Base-by-base conservation (phyloP, 257 asterid species). In the Gardenia jasminoides region DNA sequence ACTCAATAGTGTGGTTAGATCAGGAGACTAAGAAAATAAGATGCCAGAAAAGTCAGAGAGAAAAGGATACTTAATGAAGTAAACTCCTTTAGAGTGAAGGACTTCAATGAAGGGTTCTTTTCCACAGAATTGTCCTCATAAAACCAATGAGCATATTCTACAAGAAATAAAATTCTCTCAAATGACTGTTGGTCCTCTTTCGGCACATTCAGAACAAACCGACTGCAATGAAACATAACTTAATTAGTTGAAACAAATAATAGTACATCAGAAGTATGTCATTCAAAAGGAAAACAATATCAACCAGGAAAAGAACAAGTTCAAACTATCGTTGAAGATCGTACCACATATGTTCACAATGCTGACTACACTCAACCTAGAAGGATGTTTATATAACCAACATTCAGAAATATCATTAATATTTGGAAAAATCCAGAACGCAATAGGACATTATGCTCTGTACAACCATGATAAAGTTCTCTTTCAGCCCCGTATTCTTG, bases 141-240 rank as follows among this genome's bases (percentile, higher is more conserved):
- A 79, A 88, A 96, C 99, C 99, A 96, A 81, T 96, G 97, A 39
- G 99, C 99, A 78, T 90, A 92, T 88, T 96, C 99, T 85, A 96
- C 98, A 73, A 96, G 98, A 86, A 96, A 96, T 87, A 96, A 83
- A 77, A 96, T 93, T 90, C 99, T 92, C 91, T 96, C 99, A 78
- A 93, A 96, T 36, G 99, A 93, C 83, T 93, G 97, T 62, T 92
- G 96, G 80, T 96, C 99, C 90, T 96, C 99, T 89, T 93, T 92
- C 20, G 99, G 99, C 82, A 93, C 97, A 71, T 96, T 93, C 84
- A 96, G 90, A 80, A 96, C 98, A 84, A 96, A 96, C 75, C 99
- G 99, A 77, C 99, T 95, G 94, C 92, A 83, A 75, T 22, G 41
- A 59, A 59, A 59, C 76, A 79, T 28, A 69, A 77, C 74, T 19